A percentile compares a stretch with the other conserved stretches of the same genome.
phyloP scores from a whole-genome alignment of 1,139 yeast species.

The Saccharomycopsis hybrid region DNA sequence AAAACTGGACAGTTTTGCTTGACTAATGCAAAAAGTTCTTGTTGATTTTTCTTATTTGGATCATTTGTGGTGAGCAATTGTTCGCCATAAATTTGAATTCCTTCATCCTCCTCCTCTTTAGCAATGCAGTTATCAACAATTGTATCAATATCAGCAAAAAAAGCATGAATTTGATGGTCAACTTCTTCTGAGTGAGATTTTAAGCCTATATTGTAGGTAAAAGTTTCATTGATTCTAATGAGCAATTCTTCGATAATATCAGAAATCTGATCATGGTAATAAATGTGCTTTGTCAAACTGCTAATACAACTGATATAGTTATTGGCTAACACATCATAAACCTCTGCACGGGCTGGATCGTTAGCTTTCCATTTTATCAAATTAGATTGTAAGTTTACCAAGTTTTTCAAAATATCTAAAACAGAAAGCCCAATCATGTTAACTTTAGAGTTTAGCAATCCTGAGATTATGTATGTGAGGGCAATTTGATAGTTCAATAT shows the following conservation, averaged over 20 bases:
- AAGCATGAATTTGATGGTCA: not conserved
- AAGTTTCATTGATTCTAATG: constrained; percentile 6
- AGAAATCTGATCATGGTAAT: constrained; percentile 74
- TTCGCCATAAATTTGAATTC: constrained; percentile 10
- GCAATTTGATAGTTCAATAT: constrained; percentile 37
- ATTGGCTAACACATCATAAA: constrained; percentile 23
- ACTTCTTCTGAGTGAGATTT: not conserved
- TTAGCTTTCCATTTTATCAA: constrained; percentile 5
- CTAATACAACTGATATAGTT: constrained; percentile 43
- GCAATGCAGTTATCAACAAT: constrained; percentile 3
- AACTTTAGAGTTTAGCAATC: constrained; percentile 69
- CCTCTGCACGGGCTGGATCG: constrained; percentile 24
- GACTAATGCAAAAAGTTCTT: constrained; percentile 10
- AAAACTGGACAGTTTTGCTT: constrained; percentile 11
- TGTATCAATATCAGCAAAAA: constrained; percentile 11
- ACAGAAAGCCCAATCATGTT: constrained; percentile 86
- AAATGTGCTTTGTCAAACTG: constrained; percentile 62
- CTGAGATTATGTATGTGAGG: constrained; percentile 50
- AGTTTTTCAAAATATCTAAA: constrained; percentile 66
- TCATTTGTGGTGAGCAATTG: not conserved
- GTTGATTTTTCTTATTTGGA: not conserved
- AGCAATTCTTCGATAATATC: constrained; percentile 62
- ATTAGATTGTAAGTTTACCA: constrained; percentile 47
- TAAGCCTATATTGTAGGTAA: not conserved
- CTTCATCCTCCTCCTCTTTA: constrained; percentile 1